Evolutionary conservation across 1,284 basidiomycete genomes (phyloP).

Genomic region (Tilletia horrida): DNA sequence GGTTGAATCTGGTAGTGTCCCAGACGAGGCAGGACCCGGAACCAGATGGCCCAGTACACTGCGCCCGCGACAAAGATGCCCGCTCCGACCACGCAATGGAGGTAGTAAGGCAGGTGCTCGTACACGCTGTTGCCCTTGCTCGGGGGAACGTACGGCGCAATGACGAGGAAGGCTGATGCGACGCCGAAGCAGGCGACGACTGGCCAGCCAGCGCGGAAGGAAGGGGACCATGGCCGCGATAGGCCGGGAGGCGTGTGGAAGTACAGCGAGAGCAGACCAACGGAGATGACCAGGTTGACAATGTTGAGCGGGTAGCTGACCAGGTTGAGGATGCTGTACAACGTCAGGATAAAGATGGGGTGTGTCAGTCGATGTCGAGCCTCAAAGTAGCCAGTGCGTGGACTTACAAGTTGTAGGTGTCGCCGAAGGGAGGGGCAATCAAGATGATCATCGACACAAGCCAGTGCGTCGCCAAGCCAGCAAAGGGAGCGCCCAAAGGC

Average conservation of each 20-base stretch:
- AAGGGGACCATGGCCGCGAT: conserved; percentile 36
- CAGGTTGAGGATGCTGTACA: conserved; percentile 23
- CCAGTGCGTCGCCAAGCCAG: conserved; percentile 58
- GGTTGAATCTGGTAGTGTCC: conserved; percentile 58
- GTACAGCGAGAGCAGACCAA: conserved; percentile 60
- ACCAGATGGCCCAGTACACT: conserved; percentile 64
- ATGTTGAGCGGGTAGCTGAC: conserved; percentile 33
- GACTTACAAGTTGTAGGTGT: conserved; percentile 59
- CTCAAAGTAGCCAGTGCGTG: too few species aligned
- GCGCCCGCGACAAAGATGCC: conserved; percentile 58
- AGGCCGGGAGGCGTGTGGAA: conserved; percentile 28
- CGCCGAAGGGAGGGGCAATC: conserved; percentile 61
- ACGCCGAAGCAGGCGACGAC: conserved; percentile 63
- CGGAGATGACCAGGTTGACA: conserved; percentile 61
- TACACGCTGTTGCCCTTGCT: conserved; percentile 64
- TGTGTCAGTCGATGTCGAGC: too few species aligned
- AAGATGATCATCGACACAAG: conserved; percentile 61
- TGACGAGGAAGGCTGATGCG: conserved; percentile 61
- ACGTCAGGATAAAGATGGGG: too few species aligned
- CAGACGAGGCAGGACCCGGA: conserved; percentile 60
- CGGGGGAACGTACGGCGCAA: conserved; percentile 63
- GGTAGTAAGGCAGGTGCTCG: conserved; percentile 33
- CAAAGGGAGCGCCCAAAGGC: conserved; percentile 60
- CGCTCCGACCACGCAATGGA: conserved; percentile 35
- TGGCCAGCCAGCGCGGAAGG: conserved; percentile 57